phyloP scores from a whole-genome alignment of 2,329 filamentous ascomycete species.

The Neofusicoccum kwambonambiense region DNA sequence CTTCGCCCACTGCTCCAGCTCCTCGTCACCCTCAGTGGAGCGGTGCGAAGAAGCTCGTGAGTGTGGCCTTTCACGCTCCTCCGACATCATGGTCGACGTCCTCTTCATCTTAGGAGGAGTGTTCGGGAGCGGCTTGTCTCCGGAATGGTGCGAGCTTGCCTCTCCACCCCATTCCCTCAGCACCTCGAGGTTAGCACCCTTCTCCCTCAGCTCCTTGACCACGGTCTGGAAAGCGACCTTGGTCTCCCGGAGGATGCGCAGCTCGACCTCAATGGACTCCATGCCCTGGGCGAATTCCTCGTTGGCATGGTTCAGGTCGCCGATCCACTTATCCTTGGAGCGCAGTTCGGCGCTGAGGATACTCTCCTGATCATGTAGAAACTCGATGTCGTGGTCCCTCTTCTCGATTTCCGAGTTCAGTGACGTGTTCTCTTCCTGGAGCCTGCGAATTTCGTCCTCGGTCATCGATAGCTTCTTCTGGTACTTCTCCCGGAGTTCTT shows the following conservation, averaged over 20 bases:
- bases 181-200: constrained; percentile 26
- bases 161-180: constrained; percentile 26
- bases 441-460: constrained; percentile 24
- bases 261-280: constrained; percentile 30
- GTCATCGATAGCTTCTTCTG: constrained; percentile 30
- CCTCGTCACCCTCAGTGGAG: constrained; percentile 22
- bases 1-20: constrained; percentile 30
- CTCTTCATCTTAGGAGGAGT: background rate
- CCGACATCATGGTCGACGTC: constrained; percentile 3
- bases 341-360: constrained; percentile 26
- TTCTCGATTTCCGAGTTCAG: constrained; percentile 31
- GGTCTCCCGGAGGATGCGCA: constrained; percentile 28
- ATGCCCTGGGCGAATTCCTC: constrained; percentile 28
- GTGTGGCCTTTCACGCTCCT: background rate
- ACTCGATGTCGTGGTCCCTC: constrained; percentile 27
- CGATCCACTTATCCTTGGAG: constrained; percentile 29
- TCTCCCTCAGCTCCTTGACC: constrained; percentile 32
- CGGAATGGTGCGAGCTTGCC: background rate
- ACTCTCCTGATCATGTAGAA: constrained; percentile 26
- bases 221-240: constrained; percentile 33
- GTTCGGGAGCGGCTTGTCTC: constrained; percentile 2
- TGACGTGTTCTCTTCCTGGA: constrained; percentile 6
- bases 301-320: constrained; percentile 28
- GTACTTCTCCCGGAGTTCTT: constrained; percentile 31
- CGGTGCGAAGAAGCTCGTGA: background rate